Conservation (phyloP, 2,329 filamentous ascomycete species). For the Claviceps paspali region DNA sequence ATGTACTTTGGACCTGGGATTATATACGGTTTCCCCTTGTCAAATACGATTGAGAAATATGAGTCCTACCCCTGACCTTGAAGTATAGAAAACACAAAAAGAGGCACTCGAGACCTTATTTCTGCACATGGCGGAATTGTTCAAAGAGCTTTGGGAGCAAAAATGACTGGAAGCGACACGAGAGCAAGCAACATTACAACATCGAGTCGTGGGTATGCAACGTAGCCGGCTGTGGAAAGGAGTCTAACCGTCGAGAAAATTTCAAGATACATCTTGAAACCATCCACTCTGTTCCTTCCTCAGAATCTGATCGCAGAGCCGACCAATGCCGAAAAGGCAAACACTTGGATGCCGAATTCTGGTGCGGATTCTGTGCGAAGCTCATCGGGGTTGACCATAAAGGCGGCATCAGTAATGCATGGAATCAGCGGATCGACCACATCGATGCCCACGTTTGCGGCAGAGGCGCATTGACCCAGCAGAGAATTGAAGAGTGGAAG, state of each 20-base stretch:
- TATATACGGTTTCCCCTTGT: no score
- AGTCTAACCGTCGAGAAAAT: slow-evolving; percentile 41
- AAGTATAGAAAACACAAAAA: slow-evolving; percentile 62
- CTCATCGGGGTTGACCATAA: slow-evolving; percentile 38
- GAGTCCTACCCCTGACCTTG: no score
- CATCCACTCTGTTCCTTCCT: slow-evolving; percentile 24
- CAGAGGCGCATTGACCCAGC: slow-evolving; percentile 22
- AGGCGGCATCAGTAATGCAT: slow-evolving; percentile 26
- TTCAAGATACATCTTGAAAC: slow-evolving; percentile 47
- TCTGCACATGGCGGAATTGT: slow-evolving; percentile 60
- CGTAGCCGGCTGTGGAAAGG: slow-evolving; percentile 36
- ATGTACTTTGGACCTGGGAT: slow-evolving; percentile 11
- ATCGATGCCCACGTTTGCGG: slow-evolving; percentile 59
- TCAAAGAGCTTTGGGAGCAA: slow-evolving; percentile 73
- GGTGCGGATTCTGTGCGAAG: slow-evolving; percentile 69
- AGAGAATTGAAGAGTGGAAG: slow-evolving; percentile 41
- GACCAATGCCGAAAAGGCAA: slow-evolving; percentile 45
- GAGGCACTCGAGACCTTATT: slow-evolving; percentile 66
- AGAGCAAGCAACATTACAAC: slow-evolving; percentile 63
- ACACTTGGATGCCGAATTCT: slow-evolving; percentile 53
- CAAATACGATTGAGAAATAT: not conserved
- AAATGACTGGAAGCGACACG: slow-evolving; percentile 87
- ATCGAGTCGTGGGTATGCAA: slow-evolving; percentile 59
- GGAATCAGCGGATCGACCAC: slow-evolving; percentile 48
- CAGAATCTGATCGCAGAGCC: slow-evolving; percentile 26